Base-by-base conservation (phyloP, 768 basidiomycete species). In the Leccinum variicolor region DNA sequence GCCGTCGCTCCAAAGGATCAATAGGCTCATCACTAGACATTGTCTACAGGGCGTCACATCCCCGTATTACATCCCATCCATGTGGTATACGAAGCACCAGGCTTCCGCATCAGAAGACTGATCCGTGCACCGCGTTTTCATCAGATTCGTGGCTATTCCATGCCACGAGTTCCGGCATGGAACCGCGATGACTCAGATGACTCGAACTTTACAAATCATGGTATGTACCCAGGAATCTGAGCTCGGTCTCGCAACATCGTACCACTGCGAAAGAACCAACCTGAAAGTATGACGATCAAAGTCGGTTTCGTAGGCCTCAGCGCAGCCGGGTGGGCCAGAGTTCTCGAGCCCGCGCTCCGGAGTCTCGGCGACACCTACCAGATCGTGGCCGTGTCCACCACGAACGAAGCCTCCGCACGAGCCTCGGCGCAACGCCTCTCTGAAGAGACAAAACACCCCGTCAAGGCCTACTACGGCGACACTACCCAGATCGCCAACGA, bases 401-500 rank as follows among this genome's bases (percentile, higher is more conserved):
- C 55, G 11, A 60, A 57, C 52, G 52, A 56, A 19, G 29, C 52
- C 13, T 60, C 59, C 8, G 59, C 59, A 3, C n/a, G 17, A 3
- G 59, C 51, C 15, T 60, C 59, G 4, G 59, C 59, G 7, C 19
- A 50, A 11, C 59, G 59, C 15, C 47, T 60, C 31, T 45, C 59
- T 17, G 25, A 57, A 21, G 50, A 56, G 41, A 61, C 54, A 1
- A 21, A 29, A 0, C 26, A 50, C 52, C 54, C 58, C 26, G 48
- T 61, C 47, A 61, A 61, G 28, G 58, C 54, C 3, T 60, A 60
- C 48, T 34, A 50, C 4, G 61, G 58, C 10, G 60, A 62, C 26
- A 60, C 58, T 9, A n/a, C 51, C 15, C 58, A 60, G 39, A 60
- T 62, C 14, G 61, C 61, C 19, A 61, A 46, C 28, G 61, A 62